phyloP scores from a whole-genome alignment of 2,329 filamentous ascomycete species.

The Phaeophleospora eucalypticola region DNA sequence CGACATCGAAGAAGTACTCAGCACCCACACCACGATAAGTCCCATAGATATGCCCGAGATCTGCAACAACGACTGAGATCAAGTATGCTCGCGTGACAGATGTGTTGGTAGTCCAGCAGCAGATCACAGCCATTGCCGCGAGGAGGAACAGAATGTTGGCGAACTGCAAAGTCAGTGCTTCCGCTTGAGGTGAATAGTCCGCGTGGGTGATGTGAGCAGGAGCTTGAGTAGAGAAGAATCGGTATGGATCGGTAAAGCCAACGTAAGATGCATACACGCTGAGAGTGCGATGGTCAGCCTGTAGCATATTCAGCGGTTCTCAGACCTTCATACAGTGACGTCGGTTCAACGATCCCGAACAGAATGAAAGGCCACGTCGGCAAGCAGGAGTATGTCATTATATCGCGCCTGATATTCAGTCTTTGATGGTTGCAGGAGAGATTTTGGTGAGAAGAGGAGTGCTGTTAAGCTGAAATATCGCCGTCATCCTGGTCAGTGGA shows the following conservation, averaged over 20 bases:
- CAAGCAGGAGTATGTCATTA: constrained; percentile 12
- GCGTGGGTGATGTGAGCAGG: constrained; percentile 4
- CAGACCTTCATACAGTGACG: constrained; percentile 13
- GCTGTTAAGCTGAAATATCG: too few relatives aligned
- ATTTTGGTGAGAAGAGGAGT: too few relatives aligned
- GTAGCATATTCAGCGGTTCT: too few relatives aligned
- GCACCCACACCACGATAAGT: constrained; percentile 12
- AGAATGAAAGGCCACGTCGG: constrained; percentile 13
- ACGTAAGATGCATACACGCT: constrained; percentile 15
- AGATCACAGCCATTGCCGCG: constrained; percentile 17
- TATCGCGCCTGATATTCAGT: too few relatives aligned
- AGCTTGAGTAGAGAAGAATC: constrained; percentile 15
- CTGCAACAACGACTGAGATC: constrained; percentile 14
- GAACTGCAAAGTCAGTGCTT: constrained; percentile 12
- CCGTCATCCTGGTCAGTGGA: too few relatives aligned
- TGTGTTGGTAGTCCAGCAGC: constrained; percentile 17
- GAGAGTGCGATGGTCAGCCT: background rate
- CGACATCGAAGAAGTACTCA: constrained; percentile 13
- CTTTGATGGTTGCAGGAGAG: too few relatives aligned
- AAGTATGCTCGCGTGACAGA: constrained; percentile 13
- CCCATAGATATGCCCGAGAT: constrained; percentile 19
- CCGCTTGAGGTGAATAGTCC: constrained; percentile 12
- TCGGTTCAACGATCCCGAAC: constrained; percentile 19
- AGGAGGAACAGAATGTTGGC: constrained; percentile 15
- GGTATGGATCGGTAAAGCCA: constrained; percentile 6